A percentile compares a stretch with the other conserved stretches of the same genome.
Conservation (phyloP, 1,139 yeast genomes). For the Arxiozyma slooffiae region DNA sequence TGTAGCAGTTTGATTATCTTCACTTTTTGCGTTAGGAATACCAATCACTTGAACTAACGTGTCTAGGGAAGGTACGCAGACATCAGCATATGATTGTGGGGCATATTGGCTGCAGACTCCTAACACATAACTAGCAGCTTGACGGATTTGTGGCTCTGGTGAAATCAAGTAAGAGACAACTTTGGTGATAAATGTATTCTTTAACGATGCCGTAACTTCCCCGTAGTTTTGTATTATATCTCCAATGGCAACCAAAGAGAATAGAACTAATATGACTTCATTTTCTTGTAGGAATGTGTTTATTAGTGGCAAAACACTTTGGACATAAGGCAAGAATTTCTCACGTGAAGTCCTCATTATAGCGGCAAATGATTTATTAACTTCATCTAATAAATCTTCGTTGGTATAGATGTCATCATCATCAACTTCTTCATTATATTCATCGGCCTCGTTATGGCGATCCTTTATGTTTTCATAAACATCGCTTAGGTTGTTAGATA, state of each 20-base stretch:
- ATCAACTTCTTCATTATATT: constrained; percentile 48
- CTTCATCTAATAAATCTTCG: constrained; percentile 79
- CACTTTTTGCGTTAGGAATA: constrained; percentile 78
- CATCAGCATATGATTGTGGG: constrained; percentile 52
- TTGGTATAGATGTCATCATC: constrained; percentile 83
- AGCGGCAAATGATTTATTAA: constrained; percentile 66
- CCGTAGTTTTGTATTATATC: constrained; percentile 79
- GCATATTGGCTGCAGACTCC: constrained; percentile 83
- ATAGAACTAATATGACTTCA: constrained; percentile 57
- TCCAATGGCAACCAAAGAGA: constrained; percentile 72
- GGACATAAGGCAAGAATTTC: constrained; percentile 58
- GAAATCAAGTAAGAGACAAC: constrained; percentile 55
- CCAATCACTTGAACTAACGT: constrained; percentile 65
- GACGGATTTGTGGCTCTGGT: constrained; percentile 71
- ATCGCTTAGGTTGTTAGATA: constrained; percentile 54
- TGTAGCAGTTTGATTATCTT: constrained; percentile 77
- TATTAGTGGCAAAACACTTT: constrained; percentile 45
- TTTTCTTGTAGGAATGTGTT: constrained; percentile 52
- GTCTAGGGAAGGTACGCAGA: constrained; percentile 59
- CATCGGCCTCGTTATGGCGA: constrained; percentile 58
- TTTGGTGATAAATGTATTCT: constrained; percentile 53
- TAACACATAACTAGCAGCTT: constrained; percentile 75
- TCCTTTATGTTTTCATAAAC: constrained; percentile 62
- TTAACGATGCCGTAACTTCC: constrained; percentile 51
- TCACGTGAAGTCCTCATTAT: constrained; percentile 57